Conservation (phyloP, 1,284 basidiomycete species). For the Rhodotorula sp. region DNA sequence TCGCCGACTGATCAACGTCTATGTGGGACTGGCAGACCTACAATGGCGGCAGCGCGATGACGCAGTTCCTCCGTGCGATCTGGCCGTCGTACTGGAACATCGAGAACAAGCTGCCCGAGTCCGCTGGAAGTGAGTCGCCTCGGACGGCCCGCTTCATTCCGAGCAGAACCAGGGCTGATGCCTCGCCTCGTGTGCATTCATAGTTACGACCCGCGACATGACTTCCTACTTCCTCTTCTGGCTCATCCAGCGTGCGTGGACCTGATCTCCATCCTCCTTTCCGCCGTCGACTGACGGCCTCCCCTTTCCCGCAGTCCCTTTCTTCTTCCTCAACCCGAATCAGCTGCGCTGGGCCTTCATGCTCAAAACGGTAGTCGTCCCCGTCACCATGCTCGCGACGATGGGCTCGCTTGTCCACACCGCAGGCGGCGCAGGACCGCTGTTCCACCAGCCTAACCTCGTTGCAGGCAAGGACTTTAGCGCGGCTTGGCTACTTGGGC, state of each 20-base stretch:
- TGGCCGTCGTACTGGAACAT: conserved; percentile 41
- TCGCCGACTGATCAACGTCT: not conserved
- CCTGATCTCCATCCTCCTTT: not conserved
- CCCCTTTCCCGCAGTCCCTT: conserved; percentile 60
- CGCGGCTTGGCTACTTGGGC: conserved; percentile 18
- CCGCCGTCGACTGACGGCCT: not conserved
- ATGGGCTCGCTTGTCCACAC: conserved; percentile 18
- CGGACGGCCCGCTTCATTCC: not conserved
- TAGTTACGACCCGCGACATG: conserved; percentile 59
- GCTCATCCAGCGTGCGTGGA: conserved; percentile 54
- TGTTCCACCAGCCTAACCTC: conserved; percentile 13
- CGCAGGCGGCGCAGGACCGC: conserved; percentile 27
- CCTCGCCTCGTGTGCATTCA: not conserved
- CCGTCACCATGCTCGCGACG: conserved; percentile 52
- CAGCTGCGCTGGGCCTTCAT: conserved; percentile 69
- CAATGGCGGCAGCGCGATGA: conserved; percentile 37
- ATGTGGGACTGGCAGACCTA: conserved; percentile 3
- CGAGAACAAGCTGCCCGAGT: conserved; percentile 35
- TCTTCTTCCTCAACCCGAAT: conserved; percentile 72
- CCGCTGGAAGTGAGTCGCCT: conserved; percentile 45
- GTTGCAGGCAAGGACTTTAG: conserved; percentile 13
- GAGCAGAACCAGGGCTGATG: not conserved
- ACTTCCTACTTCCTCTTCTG: conserved; percentile 76
- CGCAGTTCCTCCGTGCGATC: conserved; percentile 34
- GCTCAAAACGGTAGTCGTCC: conserved; percentile 54